A percentile compares a stretch with the other conserved stretches of the same genome.
Evolutionary conservation across 2,329 filamentous ascomycete species (phyloP).

Genomic region (Aspergillus thermomutatus): DNA sequence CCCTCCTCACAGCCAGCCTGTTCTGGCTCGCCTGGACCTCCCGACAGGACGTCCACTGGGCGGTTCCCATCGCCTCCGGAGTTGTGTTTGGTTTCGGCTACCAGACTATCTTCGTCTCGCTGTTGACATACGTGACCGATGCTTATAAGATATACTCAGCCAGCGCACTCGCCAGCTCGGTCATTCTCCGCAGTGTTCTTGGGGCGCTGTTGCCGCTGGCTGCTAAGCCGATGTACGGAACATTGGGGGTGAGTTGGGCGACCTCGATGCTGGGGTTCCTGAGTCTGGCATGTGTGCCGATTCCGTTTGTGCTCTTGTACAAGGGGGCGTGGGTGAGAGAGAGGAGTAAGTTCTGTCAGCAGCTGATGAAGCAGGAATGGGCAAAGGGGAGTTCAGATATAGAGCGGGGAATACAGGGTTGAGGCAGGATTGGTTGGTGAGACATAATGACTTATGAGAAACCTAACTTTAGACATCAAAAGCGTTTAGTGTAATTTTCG

Average conservation of each 20-base stretch:
- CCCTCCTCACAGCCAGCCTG: conserved; percentile 51
- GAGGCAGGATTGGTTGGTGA: background rate
- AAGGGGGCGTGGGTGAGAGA: conserved; percentile 25
- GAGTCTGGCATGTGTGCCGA: conserved; percentile 36
- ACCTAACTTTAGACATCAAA: background rate
- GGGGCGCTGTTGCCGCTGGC: conserved; percentile 57
- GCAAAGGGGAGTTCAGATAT: background rate
- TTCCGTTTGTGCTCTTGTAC: conserved; percentile 39
- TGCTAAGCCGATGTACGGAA: conserved; percentile 35
- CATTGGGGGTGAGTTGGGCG: conserved; percentile 40
- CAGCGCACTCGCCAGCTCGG: conserved; percentile 53
- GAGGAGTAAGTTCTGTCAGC: conserved; percentile 30
- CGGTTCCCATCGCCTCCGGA: conserved; percentile 58
- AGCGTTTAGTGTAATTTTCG: background rate
- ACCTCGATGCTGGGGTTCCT: conserved; percentile 41
- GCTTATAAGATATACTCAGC: conserved; percentile 65
- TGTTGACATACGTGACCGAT: conserved; percentile 64
- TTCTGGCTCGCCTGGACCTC: conserved; percentile 62
- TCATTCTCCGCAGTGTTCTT: conserved; percentile 48
- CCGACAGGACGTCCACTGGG: conserved; percentile 47
- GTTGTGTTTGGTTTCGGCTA: conserved; percentile 61
- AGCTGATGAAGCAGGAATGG: conserved; percentile 22
- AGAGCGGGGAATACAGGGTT: background rate
- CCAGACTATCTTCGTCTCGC: conserved; percentile 61
- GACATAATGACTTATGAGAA: background rate